phyloP scores from a whole-genome alignment of 2,329 filamentous ascomycete species.

The Salinomyces thailandicus region DNA sequence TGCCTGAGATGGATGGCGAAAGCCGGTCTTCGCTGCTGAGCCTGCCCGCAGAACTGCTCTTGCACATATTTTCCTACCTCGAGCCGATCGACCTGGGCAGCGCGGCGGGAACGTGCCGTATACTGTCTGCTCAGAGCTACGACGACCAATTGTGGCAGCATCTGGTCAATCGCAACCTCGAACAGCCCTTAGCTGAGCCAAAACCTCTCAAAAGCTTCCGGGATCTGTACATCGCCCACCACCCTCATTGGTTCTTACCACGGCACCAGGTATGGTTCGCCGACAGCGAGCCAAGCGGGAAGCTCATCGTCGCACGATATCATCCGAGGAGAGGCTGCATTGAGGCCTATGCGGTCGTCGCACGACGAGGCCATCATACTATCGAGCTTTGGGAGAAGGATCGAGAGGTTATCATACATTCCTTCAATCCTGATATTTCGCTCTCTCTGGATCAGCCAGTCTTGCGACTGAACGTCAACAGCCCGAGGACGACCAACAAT shows the following conservation, averaged over 20 bases:
- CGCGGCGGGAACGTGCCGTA: conserved; percentile 51
- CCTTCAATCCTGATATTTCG: conserved; percentile 58
- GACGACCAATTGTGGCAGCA: conserved; percentile 63
- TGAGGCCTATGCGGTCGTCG: conserved; percentile 67
- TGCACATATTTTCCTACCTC: conserved; percentile 59
- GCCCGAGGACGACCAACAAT: conserved; percentile 12
- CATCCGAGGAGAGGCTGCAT: conserved; percentile 64
- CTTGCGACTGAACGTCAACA: conserved; percentile 30
- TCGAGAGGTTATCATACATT: conserved; percentile 55
- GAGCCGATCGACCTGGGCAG: conserved; percentile 52
- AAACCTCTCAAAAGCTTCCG: conserved; percentile 55
- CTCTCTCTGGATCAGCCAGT: conserved; percentile 68
- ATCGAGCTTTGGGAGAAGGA: conserved; percentile 57
- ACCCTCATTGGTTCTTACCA: conserved; percentile 76
- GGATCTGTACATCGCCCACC: conserved; percentile 61
- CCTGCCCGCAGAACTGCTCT: conserved; percentile 66
- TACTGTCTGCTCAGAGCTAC: conserved; percentile 47
- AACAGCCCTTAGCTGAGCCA: conserved; percentile 43
- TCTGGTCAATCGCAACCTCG: conserved; percentile 59
- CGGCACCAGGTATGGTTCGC: conserved; percentile 77
- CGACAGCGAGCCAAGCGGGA: conserved; percentile 62
- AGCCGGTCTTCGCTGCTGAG: conserved; percentile 30
- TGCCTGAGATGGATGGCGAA: background rate
- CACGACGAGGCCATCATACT: conserved; percentile 46
- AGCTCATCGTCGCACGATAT: conserved; percentile 66